Conservation (phyloP, 257 asterid species). For the Solanum boliviense region DNA sequence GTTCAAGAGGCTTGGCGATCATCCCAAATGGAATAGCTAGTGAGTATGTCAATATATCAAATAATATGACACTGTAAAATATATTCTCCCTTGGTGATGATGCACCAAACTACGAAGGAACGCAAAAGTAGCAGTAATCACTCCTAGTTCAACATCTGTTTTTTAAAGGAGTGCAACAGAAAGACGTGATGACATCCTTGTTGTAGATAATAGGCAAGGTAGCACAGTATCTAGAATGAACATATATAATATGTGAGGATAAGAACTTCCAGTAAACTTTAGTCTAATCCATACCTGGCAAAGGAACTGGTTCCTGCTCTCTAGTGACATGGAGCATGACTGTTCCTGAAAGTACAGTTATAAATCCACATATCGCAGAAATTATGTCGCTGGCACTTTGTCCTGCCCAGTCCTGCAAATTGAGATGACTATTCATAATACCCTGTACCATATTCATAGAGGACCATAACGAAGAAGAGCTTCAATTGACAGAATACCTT, state of each 20-base stretch:
- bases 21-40: neutral
- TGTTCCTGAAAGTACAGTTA: slow-evolving; percentile 62
- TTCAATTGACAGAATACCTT: neutral
- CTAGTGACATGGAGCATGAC: slow-evolving; percentile 61
- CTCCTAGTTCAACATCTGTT: neutral
- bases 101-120: neutral
- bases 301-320: slow-evolving; percentile 31
- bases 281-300: slow-evolving; percentile 22
- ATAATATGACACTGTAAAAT: neutral
- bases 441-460: neutral
- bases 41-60: neutral
- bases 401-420: slow-evolving; percentile 57
- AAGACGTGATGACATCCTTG: neutral
- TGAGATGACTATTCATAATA: neutral
- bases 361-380: slow-evolving; percentile 54
- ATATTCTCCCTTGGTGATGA: neutral
- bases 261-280: neutral
- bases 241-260: neutral
- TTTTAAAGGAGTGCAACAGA: neutral
- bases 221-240: neutral
- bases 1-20: neutral
- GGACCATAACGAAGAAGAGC: neutral
- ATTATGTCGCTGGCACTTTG: slow-evolving; percentile 46
- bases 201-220: neutral
- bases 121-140: neutral